Conservation (phyloP, 352 stramenopile species). For the Globisporangium paroecandrum region DNA sequence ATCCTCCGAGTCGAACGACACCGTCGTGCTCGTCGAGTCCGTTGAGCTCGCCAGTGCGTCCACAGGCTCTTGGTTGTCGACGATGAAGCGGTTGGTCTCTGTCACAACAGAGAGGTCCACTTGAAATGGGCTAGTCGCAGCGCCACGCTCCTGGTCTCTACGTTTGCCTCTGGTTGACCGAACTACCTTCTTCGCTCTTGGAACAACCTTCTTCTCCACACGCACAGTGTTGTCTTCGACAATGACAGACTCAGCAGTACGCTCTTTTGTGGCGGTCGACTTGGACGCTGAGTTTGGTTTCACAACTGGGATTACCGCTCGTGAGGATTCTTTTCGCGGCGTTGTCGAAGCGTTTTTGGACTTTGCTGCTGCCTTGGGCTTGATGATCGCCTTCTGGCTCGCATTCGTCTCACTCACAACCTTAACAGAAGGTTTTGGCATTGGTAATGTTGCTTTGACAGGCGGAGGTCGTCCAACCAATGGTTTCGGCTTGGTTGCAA, state of each 20-base stretch:
- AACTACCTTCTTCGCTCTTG: constrained; percentile 1
- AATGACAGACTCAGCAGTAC: neutral
- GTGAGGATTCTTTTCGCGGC: neutral
- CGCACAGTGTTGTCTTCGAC: neutral
- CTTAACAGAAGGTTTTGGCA: neutral
- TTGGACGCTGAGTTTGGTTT: neutral
- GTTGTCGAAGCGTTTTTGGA: neutral
- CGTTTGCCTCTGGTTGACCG: constrained; percentile 3
- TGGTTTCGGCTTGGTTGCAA: neutral
- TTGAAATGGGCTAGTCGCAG: neutral
- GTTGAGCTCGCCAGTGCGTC: constrained; percentile 9
- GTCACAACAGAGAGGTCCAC: neutral
- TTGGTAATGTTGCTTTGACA: neutral
- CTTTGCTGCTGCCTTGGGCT: neutral
- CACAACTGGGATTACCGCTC: neutral
- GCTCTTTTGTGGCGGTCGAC: neutral
- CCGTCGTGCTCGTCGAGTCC: constrained; percentile 18
- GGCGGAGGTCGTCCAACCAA: neutral
- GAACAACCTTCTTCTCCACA: neutral
- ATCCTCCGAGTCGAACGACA: constrained; percentile 16
- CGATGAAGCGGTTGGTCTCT: neutral
- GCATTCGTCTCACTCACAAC: neutral
- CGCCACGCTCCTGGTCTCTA: neutral
- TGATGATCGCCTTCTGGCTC: neutral
- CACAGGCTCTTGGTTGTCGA: constrained; percentile 5